A percentile compares a stretch with the other conserved stretches of the same genome.
Evolutionary conservation across 495 filamentous ascomycete genomes (phyloP).

Genomic region (Penicillium cosmopolitanum): DNA sequence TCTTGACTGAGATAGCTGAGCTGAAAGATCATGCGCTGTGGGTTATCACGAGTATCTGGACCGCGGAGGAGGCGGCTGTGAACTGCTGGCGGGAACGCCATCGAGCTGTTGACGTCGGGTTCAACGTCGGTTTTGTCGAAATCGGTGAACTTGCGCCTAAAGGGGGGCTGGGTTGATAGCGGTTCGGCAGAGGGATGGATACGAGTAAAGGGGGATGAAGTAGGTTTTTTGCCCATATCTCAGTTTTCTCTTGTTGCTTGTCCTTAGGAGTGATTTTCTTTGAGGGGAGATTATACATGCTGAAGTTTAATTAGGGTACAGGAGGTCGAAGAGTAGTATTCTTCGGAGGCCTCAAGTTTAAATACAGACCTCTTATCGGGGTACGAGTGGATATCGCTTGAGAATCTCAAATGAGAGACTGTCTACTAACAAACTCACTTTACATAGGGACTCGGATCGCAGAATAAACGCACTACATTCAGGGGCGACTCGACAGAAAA

Average conservation of each 20-base stretch:
- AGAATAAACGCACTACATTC: conserved; percentile 8
- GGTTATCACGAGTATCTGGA: conserved; percentile 13
- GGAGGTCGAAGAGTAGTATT: conserved; percentile 10
- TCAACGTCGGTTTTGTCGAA: conserved; percentile 13
- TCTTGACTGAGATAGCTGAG: conserved; percentile 3
- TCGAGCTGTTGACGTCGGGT: conserved; percentile 10
- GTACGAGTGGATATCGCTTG: background rate
- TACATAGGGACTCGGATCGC: conserved; percentile 5
- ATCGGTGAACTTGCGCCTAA: conserved; percentile 14
- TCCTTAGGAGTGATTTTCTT: background rate
- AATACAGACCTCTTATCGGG: conserved; percentile 11
- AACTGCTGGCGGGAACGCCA: conserved; percentile 9
- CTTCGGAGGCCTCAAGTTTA: conserved; percentile 10
- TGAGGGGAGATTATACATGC: background rate
- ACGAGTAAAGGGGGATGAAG: conserved; percentile 4
- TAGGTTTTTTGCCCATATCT: background rate
- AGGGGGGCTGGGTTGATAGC: conserved; percentile 7
- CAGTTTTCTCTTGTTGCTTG: background rate
- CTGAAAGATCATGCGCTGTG: conserved; percentile 9
- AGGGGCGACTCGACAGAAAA: background rate
- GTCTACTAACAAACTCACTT: background rate
- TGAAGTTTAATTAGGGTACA: background rate
- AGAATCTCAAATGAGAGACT: background rate
- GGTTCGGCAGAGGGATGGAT: conserved; percentile 10
- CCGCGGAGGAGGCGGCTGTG: conserved; percentile 9